phyloP scores from a whole-genome alignment of 306 rosid species.

The Pterocarpus macrocarpus region DNA sequence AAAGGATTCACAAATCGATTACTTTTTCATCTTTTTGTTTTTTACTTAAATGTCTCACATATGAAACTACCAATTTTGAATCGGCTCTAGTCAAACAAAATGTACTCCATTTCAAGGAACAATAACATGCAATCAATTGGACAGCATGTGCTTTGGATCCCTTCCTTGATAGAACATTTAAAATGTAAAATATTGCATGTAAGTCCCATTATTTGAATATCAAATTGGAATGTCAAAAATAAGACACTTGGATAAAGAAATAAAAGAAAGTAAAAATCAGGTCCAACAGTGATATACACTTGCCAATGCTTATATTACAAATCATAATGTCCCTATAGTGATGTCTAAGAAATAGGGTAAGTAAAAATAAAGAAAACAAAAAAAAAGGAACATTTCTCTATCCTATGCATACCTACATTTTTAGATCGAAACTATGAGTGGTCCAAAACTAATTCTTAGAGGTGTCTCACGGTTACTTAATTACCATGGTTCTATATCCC shows the following conservation, averaged over 20 bases:
- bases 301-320: too few relatives aligned
- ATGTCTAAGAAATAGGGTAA: too few relatives aligned
- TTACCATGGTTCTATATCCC: not conserved
- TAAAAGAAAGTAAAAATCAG: too few relatives aligned
- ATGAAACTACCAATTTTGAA: constrained; percentile 6
- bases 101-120: constrained; percentile 11
- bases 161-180: constrained; percentile 32
- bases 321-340: too few relatives aligned
- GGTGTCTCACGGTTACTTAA: not conserved
- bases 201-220: too few relatives aligned
- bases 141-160: constrained; percentile 28
- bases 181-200: not conserved
- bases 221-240: too few relatives aligned
- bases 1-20: not conserved
- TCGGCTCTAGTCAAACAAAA: constrained; percentile 26
- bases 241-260: too few relatives aligned
- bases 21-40: not conserved
- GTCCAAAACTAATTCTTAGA: constrained; percentile 10
- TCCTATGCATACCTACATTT: constrained; percentile 31
- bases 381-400: not conserved
- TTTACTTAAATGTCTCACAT: not conserved
- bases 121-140: constrained; percentile 31
- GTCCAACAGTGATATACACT: too few relatives aligned
- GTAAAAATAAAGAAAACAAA: too few relatives aligned
- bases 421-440: constrained; percentile 31